Evolutionary conservation across 257 asterid species (phyloP), one percentile per base, ranked within the genome.

Genomic region (Gentiana straminea): DNA sequence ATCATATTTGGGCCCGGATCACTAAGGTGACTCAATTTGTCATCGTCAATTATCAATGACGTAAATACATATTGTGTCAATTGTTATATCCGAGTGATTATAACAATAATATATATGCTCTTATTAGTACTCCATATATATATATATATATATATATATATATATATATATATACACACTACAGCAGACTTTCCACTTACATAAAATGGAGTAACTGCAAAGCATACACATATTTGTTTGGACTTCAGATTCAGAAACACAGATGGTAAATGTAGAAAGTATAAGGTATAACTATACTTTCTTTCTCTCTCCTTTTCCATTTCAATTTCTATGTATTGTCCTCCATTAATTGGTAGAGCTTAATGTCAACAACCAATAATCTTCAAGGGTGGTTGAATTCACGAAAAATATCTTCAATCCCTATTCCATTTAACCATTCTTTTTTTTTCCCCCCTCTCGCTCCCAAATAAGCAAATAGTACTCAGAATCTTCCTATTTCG

Each of bases 331-430:
- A 39, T 36, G 12, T 67, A 41, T 61, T 66, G 7, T 33, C 43
- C 8, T 36, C 50, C 59, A 68, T 61, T 24, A 24, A 24, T 24
- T 67, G 58, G 67, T 49, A 48, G 48, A 55, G 8, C 35, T 56
- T 11, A 12, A 13, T 8, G n/a, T 4, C 43, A 48, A 24, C 7
- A 54, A 33, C 58, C 58, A 54, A 67, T 41, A 54, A 48, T 48
- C 62, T 44, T 38, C 8, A 54, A 59, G 60, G 57, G 65, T 24
- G 24, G 24, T 0, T 54, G 49, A 66, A 52, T 60, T 33, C 71
- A 66, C 38, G 57, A 55, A 64, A 57, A 24, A n/a, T 57, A 38
- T 56, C 54, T n/a, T 12, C 13, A 36, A 34, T 32, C 49, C 61
- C 49, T 0, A 15, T 7, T 4, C 35, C 35, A 3, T 9, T 36